Evolutionary conservation across 116 monocot species (phyloP).

Genomic region (Iris pallida): DNA sequence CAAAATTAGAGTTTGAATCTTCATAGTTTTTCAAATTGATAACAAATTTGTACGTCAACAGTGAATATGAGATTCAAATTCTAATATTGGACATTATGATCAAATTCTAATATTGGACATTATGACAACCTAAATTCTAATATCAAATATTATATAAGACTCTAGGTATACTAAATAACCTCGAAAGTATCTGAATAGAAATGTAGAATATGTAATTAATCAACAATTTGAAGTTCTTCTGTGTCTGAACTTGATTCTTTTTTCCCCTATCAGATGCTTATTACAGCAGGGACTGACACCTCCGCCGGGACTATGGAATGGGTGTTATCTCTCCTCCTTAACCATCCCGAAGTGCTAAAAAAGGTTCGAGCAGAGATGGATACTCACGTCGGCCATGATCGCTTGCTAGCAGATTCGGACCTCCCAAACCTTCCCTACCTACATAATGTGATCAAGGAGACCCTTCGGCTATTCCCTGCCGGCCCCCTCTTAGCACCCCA

Average conservation of each 20-base stretch:
- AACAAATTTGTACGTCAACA: too few relatives aligned
- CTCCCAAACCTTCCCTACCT: constrained; percentile 23
- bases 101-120: too few relatives aligned
- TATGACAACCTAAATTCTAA: too few relatives aligned
- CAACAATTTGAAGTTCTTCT: not conserved
- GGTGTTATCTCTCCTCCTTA: constrained; percentile 29
- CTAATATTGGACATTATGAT: too few relatives aligned
- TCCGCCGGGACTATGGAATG: constrained; percentile 23
- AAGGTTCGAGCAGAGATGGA: constrained; percentile 21
- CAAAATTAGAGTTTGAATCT: too few relatives aligned
- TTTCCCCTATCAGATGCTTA: not conserved
- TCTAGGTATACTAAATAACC: too few relatives aligned
- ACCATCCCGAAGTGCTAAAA: constrained; percentile 14
- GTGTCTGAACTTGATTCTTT: not conserved
- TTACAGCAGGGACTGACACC: constrained; percentile 22
- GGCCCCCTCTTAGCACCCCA: constrained; percentile 26
- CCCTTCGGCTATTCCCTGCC: constrained; percentile 31
- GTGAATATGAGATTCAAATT: too few relatives aligned
- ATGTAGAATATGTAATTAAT: not conserved
- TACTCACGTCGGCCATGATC: constrained; percentile 10
- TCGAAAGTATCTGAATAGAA: not conserved
- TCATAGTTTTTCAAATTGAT: too few relatives aligned
- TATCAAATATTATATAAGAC: too few relatives aligned
- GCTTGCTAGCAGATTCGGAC: constrained; percentile 24
- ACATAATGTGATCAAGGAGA: constrained; percentile 22